Percentiles rank a stretch among this genome's conserved stretches.
Evolutionary conservation across 345 rosid genomes (phyloP).

Genomic region (Noccaea caerulescens): DNA sequence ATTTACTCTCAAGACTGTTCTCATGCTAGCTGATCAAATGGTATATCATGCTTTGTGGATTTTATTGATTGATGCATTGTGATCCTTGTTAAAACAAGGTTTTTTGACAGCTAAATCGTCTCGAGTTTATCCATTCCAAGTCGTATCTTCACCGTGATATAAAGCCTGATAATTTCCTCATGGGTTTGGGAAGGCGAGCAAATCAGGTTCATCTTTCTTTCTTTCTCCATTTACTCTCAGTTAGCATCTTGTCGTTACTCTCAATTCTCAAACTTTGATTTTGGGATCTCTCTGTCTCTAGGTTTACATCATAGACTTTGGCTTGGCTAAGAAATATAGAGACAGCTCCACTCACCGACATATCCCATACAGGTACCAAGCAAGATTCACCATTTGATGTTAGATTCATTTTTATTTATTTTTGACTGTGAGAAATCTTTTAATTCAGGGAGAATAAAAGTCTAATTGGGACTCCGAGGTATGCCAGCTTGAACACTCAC

Average conservation of each 20-base stretch:
- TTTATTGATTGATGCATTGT: not conserved
- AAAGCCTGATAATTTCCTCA: conserved; percentile 93
- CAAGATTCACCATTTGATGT: conserved; percentile 2
- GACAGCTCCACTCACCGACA: conserved; percentile 83
- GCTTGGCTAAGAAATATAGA: conserved; percentile 90
- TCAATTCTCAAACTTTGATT: not conserved
- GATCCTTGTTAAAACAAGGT: not conserved
- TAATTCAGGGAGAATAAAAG: conserved; percentile 88
- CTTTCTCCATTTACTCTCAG: not conserved
- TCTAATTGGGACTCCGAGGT: conserved; percentile 96
- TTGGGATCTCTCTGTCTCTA: conserved; percentile 32
- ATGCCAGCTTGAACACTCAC: conserved; percentile 99
- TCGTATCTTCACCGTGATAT: conserved; percentile 94
- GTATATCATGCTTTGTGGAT: conserved; percentile 41
- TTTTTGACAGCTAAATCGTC: conserved; percentile 70
- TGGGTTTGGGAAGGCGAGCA: conserved; percentile 94
- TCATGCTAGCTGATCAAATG: conserved; percentile 99
- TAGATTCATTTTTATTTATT: not conserved
- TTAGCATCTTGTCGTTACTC: not conserved
- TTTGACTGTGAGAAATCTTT: not conserved
- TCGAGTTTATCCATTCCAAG: conserved; percentile 89
- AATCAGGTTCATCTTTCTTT: conserved; percentile 63
- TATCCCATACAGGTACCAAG: conserved; percentile 79
- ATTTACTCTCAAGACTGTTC: conserved; percentile 86
- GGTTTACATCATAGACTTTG: conserved; percentile 92